Conservation (phyloP, 805 yeast species). For the Citeromyces matritensis region DNA sequence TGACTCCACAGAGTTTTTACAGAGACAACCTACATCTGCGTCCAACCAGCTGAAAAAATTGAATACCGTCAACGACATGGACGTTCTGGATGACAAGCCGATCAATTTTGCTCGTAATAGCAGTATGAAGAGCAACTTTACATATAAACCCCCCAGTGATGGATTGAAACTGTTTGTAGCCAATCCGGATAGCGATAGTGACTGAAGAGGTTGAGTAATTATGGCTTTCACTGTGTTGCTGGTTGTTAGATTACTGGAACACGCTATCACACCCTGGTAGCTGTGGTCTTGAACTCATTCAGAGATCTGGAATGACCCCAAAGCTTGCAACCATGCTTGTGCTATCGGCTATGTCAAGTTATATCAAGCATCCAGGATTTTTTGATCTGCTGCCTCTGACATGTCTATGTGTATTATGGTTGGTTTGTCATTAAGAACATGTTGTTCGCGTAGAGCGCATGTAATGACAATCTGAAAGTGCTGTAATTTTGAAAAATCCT, state of each 20-base stretch:
- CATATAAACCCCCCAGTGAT: slow-evolving; percentile 14
- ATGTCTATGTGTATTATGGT: too few species aligned
- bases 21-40: slow-evolving; percentile 14
- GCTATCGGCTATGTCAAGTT: too few species aligned
- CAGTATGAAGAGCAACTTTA: slow-evolving; percentile 16
- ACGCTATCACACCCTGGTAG: background rate
- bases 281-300: too few species aligned
- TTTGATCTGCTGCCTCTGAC: too few species aligned
- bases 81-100: slow-evolving; percentile 1
- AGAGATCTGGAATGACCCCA: too few species aligned
- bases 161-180: slow-evolving; percentile 36
- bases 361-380: too few species aligned
- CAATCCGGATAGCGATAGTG: slow-evolving; percentile 39
- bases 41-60: slow-evolving; percentile 13
- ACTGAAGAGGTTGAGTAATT: slow-evolving; percentile 6
- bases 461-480: too few species aligned
- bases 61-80: slow-evolving; percentile 1
- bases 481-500: too few species aligned
- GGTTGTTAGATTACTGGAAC: background rate
- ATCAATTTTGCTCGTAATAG: slow-evolving; percentile 11
- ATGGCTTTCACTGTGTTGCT: background rate
- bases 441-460: too few species aligned
- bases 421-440: too few species aligned
- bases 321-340: too few species aligned
- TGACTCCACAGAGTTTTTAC: slow-evolving; percentile 21